Evolutionary conservation across 1,284 basidiomycete species (phyloP).

Genomic region (Ceratobasidium sp.): DNA sequence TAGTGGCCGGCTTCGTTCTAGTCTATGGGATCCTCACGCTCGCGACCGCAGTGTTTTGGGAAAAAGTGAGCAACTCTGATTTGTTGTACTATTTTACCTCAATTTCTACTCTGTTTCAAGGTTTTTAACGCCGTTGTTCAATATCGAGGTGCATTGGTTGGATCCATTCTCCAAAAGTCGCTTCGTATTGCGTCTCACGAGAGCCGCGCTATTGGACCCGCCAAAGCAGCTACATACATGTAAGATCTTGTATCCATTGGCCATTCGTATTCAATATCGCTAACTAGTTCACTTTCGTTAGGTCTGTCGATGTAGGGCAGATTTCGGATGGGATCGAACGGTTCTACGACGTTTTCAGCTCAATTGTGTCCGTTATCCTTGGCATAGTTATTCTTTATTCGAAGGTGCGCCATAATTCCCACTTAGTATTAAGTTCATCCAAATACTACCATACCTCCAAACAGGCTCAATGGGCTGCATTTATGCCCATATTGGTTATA

Average conservation of each 20-base stretch:
- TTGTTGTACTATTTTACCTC: no score
- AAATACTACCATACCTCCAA: not conserved
- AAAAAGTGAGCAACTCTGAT: no score
- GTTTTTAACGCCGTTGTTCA: conserved; percentile 35
- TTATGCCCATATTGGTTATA: conserved; percentile 19
- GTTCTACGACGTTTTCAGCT: conserved; percentile 53
- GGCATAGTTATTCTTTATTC: conserved; percentile 52
- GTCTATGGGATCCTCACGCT: no score
- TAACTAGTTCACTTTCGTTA: no score
- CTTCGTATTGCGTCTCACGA: conserved; percentile 42
- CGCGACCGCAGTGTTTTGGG: no score
- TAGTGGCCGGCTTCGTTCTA: no score
- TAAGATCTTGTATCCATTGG: conserved; percentile 9
- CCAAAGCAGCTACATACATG: conserved; percentile 48
- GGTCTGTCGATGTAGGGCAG: conserved; percentile 53
- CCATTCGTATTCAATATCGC: no score
- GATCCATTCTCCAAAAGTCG: conserved; percentile 46
- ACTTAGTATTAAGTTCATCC: not conserved
- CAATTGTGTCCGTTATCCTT: conserved; percentile 50
- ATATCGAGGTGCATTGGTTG: conserved; percentile 48
- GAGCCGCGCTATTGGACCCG: conserved; percentile 42
- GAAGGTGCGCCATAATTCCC: not conserved
- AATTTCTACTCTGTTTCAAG: not conserved
- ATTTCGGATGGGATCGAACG: conserved; percentile 51
- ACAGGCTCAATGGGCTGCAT: conserved; percentile 46